Evolutionary conservation across 2,329 filamentous ascomycete species (phyloP).

Genomic region (Fusarium tricinctum): DNA sequence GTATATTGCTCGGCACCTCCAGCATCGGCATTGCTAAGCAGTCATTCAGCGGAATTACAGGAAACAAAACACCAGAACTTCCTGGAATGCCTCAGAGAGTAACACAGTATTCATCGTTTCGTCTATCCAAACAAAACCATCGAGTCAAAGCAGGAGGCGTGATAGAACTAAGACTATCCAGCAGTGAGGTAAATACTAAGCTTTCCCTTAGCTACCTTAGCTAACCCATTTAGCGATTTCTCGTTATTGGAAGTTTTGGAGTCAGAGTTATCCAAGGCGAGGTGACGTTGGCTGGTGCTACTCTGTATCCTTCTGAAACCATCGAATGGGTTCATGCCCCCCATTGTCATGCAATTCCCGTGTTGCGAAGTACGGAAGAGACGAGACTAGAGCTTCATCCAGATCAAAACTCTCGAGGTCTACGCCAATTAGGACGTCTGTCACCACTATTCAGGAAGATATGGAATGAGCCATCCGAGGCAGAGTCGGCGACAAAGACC

Average conservation of each 20-base stretch:
- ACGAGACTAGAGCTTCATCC: slow-evolving; percentile 69
- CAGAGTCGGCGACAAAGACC: slow-evolving; percentile 34
- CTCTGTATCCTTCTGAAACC: slow-evolving; percentile 63
- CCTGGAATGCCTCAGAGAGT: slow-evolving; percentile 11
- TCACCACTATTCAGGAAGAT: slow-evolving; percentile 77
- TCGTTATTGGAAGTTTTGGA: slow-evolving; percentile 77
- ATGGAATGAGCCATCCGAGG: slow-evolving; percentile 67
- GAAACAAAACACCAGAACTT: slow-evolving; percentile 12
- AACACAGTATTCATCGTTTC: slow-evolving; percentile 63
- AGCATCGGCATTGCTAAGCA: slow-evolving; percentile 10
- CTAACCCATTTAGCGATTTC: slow-evolving; percentile 65
- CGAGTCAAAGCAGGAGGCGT: slow-evolving; percentile 57
- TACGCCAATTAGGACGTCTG: slow-evolving; percentile 69
- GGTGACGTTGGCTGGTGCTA: slow-evolving; percentile 75
- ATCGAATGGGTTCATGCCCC: slow-evolving; percentile 74
- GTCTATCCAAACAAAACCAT: slow-evolving; percentile 60
- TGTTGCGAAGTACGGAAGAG: slow-evolving; percentile 68
- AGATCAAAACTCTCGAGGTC: slow-evolving; percentile 61
- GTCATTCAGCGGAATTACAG: slow-evolving; percentile 13
- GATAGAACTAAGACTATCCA: slow-evolving; percentile 59
- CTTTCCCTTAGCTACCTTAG: not conserved
- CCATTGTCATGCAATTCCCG: slow-evolving; percentile 77
- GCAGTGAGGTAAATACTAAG: slow-evolving; percentile 62
- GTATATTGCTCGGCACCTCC: slow-evolving; percentile 22
- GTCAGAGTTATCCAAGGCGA: slow-evolving; percentile 73